These are phyloP conservation scores for Lecanicillium sp. DNA, from an alignment of 2,329 filamentous ascomycete species.

Conservation along the genomic window DNA sequence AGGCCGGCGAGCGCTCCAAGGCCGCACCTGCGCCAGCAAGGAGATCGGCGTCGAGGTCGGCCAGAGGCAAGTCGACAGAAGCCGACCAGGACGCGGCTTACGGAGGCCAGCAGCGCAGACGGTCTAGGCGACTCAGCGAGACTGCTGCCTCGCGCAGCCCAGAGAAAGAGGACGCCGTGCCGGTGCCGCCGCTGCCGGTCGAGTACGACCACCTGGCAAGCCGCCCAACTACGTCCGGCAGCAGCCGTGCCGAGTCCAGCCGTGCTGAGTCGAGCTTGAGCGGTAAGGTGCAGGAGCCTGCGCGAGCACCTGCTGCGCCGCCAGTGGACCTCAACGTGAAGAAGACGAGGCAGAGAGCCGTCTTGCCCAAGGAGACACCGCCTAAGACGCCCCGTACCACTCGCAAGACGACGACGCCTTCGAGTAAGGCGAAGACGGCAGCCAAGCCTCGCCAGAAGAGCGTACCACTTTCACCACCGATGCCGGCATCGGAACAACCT, in stretches of 20 bases:
- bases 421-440: slow-evolving; percentile 16
- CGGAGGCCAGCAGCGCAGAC: neutral
- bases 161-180: slow-evolving; percentile 15
- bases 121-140: slow-evolving; percentile 43
- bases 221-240: slow-evolving; percentile 20
- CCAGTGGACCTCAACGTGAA: slow-evolving; percentile 42
- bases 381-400: slow-evolving; percentile 28
- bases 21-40: slow-evolving; percentile 13
- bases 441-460: slow-evolving; percentile 13
- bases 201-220: slow-evolving; percentile 11
- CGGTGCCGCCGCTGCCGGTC: slow-evolving; percentile 16
- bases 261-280: slow-evolving; percentile 37
- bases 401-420: slow-evolving; percentile 20
- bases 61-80: slow-evolving; percentile 7
- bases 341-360: slow-evolving; percentile 49
- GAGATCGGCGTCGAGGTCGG: slow-evolving; percentile 19
- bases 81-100: neutral
- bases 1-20: slow-evolving; percentile 4
- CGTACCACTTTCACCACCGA: neutral
- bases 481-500: slow-evolving; percentile 10
- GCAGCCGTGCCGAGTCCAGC: slow-evolving; percentile 33
- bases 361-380: slow-evolving; percentile 37
- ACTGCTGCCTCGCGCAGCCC: slow-evolving; percentile 33
- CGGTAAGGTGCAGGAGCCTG: slow-evolving; percentile 31
- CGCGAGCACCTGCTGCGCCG: slow-evolving; percentile 18